Base-by-base conservation (phyloP, 2,329 filamentous ascomycete genomes). In the Zasmidium citrigriseum region DNA sequence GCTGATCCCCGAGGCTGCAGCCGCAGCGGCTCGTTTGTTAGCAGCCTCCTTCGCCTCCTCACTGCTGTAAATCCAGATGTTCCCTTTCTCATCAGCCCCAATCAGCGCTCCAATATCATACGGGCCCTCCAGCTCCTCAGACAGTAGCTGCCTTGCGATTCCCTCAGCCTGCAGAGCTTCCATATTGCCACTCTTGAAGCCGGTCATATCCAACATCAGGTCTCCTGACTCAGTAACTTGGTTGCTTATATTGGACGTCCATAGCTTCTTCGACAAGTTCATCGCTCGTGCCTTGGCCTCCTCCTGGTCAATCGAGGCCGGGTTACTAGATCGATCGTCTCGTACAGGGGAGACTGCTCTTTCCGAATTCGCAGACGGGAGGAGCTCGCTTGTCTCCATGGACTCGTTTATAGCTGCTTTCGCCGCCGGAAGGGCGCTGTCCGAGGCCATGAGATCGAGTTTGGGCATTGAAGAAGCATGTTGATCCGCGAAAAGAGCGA, bases 51-150 rank as follows among this genome's bases (percentile, higher is more conserved):
- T 98, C 22, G 95, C 92, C 70, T 96, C 93, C 74, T 98, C 93
- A 68, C 93, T 98, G 76, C 92, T 95, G 78, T 99, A 99, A 65
- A 99, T 98, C 93, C 95, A 98, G n/a, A 99, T 82, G 69, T 99
- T 99, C 5, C 95, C 95, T 59, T 95, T 87, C 70, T 96, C 92
- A 71, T 99, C 95, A 46, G 95, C 93, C 12, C 93, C 95, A 67
- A 99, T 96, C 25, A 99, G 82, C 1, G 93, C 89, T 4, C 95
- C 95, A 67, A 99, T 96, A 72, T 99, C 95, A 73, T 97, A 97
- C 71, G 93, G 92, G 21, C 93, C 95, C 68, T 96, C 90, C 14
- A 98, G 78, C 75, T 98, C 93, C 71, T 99, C 92, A 0, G 92
- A 88, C 12, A 99, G 83, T 52, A 99, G 91, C 73, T 93, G 95